Conservation (phyloP, 495 filamentous ascomycete genomes). For the Podospora sp. region DNA sequence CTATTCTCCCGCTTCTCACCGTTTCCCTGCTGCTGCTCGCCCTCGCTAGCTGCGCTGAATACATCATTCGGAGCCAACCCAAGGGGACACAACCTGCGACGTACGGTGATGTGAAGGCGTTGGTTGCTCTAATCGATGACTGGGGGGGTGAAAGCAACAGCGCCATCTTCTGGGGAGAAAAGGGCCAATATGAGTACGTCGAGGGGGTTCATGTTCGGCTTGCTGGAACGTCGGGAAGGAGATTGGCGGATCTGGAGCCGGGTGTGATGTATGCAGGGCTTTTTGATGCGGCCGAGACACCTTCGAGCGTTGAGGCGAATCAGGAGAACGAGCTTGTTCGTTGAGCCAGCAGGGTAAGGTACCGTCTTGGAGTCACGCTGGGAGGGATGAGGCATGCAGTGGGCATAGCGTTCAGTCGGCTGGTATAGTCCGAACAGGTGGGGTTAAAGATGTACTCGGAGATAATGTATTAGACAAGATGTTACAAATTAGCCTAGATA, state of each 20-base stretch:
- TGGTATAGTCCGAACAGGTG: too few species aligned
- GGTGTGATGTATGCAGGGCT: background rate
- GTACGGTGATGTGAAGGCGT: constrained; percentile 5
- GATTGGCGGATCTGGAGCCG: constrained; percentile 1
- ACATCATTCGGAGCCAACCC: background rate
- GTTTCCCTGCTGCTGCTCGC: background rate
- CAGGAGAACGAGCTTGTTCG: too few species aligned
- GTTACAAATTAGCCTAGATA: too few species aligned
- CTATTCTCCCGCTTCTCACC: background rate
- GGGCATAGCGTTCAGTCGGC: too few species aligned
- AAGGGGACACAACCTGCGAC: constrained; percentile 1
- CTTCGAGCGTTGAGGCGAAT: background rate
- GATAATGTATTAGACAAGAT: too few species aligned
- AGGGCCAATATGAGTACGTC: background rate
- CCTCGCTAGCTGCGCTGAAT: background rate
- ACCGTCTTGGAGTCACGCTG: too few species aligned
- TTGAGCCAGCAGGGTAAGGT: too few species aligned
- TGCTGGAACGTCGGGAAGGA: constrained; percentile 1
- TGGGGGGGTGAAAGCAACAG: background rate
- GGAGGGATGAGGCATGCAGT: too few species aligned
- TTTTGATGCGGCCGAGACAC: background rate
- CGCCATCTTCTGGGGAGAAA: constrained; percentile 4
- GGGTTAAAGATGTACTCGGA: too few species aligned
- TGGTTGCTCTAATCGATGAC: constrained; percentile 10
- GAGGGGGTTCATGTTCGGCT: background rate